Evolutionary conservation across 306 rosid genomes (phyloP).

Genomic region (Vigna radiata): DNA sequence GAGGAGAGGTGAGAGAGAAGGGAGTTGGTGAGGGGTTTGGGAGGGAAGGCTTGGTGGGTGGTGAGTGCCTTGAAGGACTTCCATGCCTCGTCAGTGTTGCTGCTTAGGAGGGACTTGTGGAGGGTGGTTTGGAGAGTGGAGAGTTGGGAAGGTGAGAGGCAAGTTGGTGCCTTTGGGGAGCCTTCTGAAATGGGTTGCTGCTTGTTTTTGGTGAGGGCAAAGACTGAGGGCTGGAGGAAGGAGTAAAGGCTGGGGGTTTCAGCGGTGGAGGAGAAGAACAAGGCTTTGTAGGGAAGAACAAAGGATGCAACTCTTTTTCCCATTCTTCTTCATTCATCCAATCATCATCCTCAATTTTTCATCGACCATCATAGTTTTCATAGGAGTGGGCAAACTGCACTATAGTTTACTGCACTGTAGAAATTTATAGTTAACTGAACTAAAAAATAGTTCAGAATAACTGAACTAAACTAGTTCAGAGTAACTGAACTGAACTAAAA

Average conservation of each 20-base stretch:
- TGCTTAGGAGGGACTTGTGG: slow-evolving; percentile 64
- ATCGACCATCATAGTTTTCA: background rate
- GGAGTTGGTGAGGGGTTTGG: slow-evolving; percentile 78
- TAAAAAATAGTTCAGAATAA: too few species aligned
- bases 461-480: too few species aligned
- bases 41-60: slow-evolving; percentile 63
- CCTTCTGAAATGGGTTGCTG: slow-evolving; percentile 39
- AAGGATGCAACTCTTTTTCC: slow-evolving; percentile 48
- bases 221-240: slow-evolving; percentile 88
- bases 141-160: slow-evolving; percentile 51
- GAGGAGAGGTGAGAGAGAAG: slow-evolving; percentile 75
- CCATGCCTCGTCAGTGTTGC: slow-evolving; percentile 83
- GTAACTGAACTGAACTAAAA: too few species aligned
- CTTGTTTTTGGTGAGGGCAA: slow-evolving; percentile 51
- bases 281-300: slow-evolving; percentile 47
- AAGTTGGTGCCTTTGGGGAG: slow-evolving; percentile 49
- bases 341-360: background rate
- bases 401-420: too few species aligned
- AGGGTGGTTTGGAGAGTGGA: slow-evolving; percentile 64
- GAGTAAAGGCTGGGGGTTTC: slow-evolving; percentile 76
- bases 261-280: slow-evolving; percentile 62
- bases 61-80: slow-evolving; percentile 87
- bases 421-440: too few species aligned
- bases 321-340: slow-evolving; percentile 48
- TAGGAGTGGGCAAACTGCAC: too few species aligned